Evolutionary conservation across 164 flowering plant genomes (phyloP).

Genomic region (Piper betle): DNA sequence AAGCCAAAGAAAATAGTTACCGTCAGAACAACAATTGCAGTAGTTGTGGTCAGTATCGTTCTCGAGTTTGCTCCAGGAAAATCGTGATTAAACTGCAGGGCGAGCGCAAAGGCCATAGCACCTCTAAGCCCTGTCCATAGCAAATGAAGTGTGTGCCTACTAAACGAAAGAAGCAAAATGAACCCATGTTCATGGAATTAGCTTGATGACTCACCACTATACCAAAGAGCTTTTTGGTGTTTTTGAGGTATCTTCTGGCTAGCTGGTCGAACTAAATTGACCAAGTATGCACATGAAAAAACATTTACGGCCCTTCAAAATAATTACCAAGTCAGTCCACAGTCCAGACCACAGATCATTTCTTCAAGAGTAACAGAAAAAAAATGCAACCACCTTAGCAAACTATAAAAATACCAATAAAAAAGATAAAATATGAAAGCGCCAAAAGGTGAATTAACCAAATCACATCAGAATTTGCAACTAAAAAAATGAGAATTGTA

Average conservation of each 20-base stretch:
- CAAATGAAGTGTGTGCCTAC: not conserved
- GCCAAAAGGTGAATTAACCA: no score
- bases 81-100: constrained; percentile 96
- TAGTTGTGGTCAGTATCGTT: constrained; percentile 94
- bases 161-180: not conserved
- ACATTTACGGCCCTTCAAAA: constrained; percentile 82
- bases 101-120: constrained; percentile 99
- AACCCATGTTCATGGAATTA: constrained; percentile 1
- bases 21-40: constrained; percentile 94
- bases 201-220: constrained; percentile 64
- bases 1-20: constrained; percentile 17
- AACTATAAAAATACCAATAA: no score
- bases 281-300: constrained; percentile 78
- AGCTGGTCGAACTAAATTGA: constrained; percentile 79
- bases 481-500: no score
- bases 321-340: constrained; percentile 1
- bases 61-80: constrained; percentile 98
- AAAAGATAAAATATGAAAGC: no score
- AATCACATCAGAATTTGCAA: no score
- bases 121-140: constrained; percentile 85
- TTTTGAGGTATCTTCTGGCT: constrained; percentile 65
- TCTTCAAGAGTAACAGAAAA: no score
- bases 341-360: no score
- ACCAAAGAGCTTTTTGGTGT: constrained; percentile 99
- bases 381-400: no score